Evolutionary conservation across 1,284 basidiomycete species (phyloP), one percentile per base, ranked within the genome.

Genomic region (Pyrrhoderma lamaoense): DNA sequence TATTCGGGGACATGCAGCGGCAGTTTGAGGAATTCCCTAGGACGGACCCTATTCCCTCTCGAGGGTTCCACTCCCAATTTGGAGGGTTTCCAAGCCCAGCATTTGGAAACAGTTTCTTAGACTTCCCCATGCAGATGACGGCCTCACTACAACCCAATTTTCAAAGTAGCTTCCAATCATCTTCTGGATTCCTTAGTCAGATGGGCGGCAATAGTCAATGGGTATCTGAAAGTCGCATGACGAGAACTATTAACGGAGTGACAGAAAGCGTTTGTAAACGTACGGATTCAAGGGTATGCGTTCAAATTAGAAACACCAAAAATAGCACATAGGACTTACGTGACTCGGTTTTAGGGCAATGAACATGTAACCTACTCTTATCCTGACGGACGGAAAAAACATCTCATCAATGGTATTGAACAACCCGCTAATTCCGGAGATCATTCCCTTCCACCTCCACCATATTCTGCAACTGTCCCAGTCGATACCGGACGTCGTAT

Each of bases 351-450:
- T 16, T 39, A 89, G 85, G 85, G 86, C 2, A 86, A 85, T 56
- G 81, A 85, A 58, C 82, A 86, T 61, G 68, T 83, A 39, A 80
- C 74, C 2, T 76, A 77, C 46, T 78, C 72, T 3, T 77, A 74
- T 53, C 76, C 80, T 4, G 82, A 87, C 53, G 85, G 85, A 4
- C 73, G 75, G 25, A 73, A 83, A 61, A 67, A 77, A 1, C 72
- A 75, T 58, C 80, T 76, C 3, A 69, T 89, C 57, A 88, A 89
- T 54, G 86, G 85, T 4, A 64, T 84, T 16, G 81, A 87, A 47
- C 85, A 85, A 60, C 60, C 69, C 5, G 9, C 50, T 13, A n/a
- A 22, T 19, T 44, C 18, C n/a, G 35, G 39, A 8, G 54, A 56
- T 27, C 45, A 46, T 7, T 31, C n/a, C 34, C 36, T 52, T 14